A percentile compares a stretch with the other conserved stretches of the same genome.
Conservation (phyloP, 352 stramenopile genomes). For the Globisporangium paroecandrum region DNA sequence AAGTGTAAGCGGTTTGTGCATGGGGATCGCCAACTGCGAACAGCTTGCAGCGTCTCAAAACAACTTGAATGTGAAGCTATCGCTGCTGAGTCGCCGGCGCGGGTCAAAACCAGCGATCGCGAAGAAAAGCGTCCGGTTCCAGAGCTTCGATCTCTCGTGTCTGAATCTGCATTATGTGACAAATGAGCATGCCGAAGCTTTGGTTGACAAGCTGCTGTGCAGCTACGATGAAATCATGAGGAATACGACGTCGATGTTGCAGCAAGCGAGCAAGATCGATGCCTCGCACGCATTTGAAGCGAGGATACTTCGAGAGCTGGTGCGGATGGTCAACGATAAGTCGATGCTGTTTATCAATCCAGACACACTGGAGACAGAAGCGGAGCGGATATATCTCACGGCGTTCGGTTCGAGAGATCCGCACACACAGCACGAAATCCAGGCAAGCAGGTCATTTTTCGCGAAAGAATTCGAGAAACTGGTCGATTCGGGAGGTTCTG, state of each 20-base stretch:
- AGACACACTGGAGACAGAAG: slow-evolving; percentile 8
- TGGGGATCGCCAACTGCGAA: slow-evolving; percentile 38
- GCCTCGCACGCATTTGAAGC: background rate
- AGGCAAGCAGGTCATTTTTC: slow-evolving; percentile 38
- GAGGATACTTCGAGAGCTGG: slow-evolving; percentile 22
- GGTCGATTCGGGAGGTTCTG: slow-evolving; percentile 6
- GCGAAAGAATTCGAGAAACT: slow-evolving; percentile 46
- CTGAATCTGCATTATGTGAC: slow-evolving; percentile 56
- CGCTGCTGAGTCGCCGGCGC: slow-evolving; percentile 15
- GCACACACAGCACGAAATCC: slow-evolving; percentile 41
- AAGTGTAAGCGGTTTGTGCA: slow-evolving; percentile 26
- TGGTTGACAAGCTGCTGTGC: slow-evolving; percentile 44
- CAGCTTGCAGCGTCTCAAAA: slow-evolving; percentile 30
- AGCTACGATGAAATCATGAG: slow-evolving; percentile 43
- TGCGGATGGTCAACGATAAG: slow-evolving; percentile 9
- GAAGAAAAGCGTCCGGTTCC: slow-evolving; percentile 55
- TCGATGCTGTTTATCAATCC: slow-evolving; percentile 16
- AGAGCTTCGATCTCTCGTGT: slow-evolving; percentile 63
- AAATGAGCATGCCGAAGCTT: slow-evolving; percentile 32
- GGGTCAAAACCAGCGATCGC: slow-evolving; percentile 8
- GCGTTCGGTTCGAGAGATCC: slow-evolving; percentile 30
- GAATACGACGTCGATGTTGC: slow-evolving; percentile 25
- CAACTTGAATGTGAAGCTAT: slow-evolving; percentile 16
- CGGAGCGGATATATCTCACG: slow-evolving; percentile 22
- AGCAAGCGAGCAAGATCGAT: background rate